Evolutionary conservation across 352 stramenopile species (phyloP).

Genomic region (Pythium volutum): DNA sequence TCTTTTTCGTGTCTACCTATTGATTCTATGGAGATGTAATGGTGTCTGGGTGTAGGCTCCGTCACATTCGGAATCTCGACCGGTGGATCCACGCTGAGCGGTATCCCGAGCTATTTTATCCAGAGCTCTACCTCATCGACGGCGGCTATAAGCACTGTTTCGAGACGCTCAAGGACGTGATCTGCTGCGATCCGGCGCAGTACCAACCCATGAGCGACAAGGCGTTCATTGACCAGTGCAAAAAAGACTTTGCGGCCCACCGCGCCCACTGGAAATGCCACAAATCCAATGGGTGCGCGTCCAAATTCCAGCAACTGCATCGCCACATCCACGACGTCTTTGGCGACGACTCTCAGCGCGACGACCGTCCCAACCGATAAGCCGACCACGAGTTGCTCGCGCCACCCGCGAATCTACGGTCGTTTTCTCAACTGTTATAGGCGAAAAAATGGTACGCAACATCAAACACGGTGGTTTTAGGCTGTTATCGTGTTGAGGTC

Average conservation of each 20-base stretch:
- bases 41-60: constrained; percentile 27
- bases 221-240: constrained; percentile 39
- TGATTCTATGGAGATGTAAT: background rate
- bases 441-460: background rate
- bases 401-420: constrained; percentile 1
- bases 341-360: constrained; percentile 4
- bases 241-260: constrained; percentile 45
- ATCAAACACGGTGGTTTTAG: background rate
- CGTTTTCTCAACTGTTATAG: constrained; percentile 11
- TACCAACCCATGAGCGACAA: constrained; percentile 57
- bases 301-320: constrained; percentile 34
- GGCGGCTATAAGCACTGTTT: constrained; percentile 75
- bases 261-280: constrained; percentile 47
- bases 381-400: background rate
- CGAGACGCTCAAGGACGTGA: constrained; percentile 31
- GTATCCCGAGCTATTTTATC: constrained; percentile 65
- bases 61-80: constrained; percentile 61
- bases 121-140: constrained; percentile 66
- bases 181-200: constrained; percentile 21
- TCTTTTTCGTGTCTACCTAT: background rate
- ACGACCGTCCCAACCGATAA: no score
- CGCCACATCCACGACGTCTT: constrained; percentile 1
- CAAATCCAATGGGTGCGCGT: constrained; percentile 37
- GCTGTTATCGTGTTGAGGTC: no score
- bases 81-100: constrained; percentile 50